phyloP scores from a whole-genome alignment of 2,329 filamentous ascomycete species.

The Colletotrichum tabaci region DNA sequence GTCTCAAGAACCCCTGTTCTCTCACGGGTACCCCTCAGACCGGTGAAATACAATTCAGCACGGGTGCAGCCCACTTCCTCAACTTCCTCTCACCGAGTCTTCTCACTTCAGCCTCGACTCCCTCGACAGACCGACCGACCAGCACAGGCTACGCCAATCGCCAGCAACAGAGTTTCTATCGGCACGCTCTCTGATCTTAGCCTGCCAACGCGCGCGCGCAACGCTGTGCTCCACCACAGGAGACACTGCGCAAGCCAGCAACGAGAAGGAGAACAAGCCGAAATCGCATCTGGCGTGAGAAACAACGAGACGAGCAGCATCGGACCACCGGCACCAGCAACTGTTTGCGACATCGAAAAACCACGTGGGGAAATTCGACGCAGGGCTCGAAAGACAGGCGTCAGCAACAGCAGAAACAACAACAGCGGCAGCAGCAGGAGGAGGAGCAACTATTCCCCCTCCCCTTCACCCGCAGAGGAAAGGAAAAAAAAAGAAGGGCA shows the following conservation, averaged over 20 bases:
- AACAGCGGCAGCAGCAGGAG: too few relatives aligned
- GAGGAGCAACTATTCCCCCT: background rate
- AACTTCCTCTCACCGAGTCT: conserved; percentile 57
- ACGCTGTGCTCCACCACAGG: conserved; percentile 41
- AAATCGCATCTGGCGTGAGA: conserved; percentile 30
- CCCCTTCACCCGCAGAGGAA: background rate
- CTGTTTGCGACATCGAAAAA: conserved; percentile 29
- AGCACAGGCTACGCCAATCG: conserved; percentile 42
- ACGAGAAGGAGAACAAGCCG: conserved; percentile 24
- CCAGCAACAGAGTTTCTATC: conserved; percentile 40
- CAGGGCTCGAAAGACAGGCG: conserved; percentile 37
- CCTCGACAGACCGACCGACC: conserved; percentile 42
- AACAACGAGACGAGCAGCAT: conserved; percentile 28
- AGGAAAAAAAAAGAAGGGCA: background rate
- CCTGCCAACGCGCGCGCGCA: conserved; percentile 34
- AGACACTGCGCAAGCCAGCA: conserved; percentile 40
- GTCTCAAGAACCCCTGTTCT: conserved; percentile 48
- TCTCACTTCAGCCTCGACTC: conserved; percentile 55
- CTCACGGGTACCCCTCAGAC: conserved; percentile 58
- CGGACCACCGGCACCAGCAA: conserved; percentile 33
- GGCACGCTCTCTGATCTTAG: conserved; percentile 41
- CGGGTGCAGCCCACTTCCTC: conserved; percentile 51
- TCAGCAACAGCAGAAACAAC: conserved; percentile 7
- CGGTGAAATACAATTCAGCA: conserved; percentile 60
- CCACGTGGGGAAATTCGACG: conserved; percentile 1